phyloP scores from a whole-genome alignment of 805 yeast genomes.

The Yarrowia divulgata region DNA sequence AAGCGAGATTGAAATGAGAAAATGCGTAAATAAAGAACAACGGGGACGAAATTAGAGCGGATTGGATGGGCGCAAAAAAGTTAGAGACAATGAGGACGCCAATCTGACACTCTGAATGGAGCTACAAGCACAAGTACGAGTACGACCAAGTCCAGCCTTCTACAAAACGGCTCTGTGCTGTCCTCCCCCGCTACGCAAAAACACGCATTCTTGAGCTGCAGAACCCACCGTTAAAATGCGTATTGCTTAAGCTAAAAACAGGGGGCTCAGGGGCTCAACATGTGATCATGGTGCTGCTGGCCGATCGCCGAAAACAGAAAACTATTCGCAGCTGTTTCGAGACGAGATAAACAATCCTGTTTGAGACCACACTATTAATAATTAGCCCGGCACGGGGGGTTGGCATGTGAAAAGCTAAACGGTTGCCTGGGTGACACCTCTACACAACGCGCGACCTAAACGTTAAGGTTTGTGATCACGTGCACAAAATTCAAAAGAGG shows the following conservation, averaged over 20 bases:
- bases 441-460: background rate
- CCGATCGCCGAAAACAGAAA: conserved; percentile 30
- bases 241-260: conserved; percentile 26
- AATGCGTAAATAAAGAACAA: background rate
- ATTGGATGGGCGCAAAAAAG: background rate
- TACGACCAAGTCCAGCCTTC: no score
- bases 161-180: no score
- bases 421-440: conserved; percentile 16
- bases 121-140: no score
- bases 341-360: background rate
- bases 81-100: no score
- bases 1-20: conserved; percentile 7
- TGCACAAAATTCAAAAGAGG: background rate
- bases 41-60: background rate
- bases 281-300: conserved; percentile 27
- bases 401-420: conserved; percentile 14
- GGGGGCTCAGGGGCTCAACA: conserved; percentile 37
- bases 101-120: no score
- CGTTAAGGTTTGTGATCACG: conserved; percentile 2
- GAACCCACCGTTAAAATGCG: conserved; percentile 17
- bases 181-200: background rate
- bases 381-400: background rate
- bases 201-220: conserved; percentile 36
- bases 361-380: background rate
- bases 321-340: background rate